Evolutionary conservation across 768 basidiomycete genomes (phyloP).

Genomic region (Chalciporus pseudorubinellus): DNA sequence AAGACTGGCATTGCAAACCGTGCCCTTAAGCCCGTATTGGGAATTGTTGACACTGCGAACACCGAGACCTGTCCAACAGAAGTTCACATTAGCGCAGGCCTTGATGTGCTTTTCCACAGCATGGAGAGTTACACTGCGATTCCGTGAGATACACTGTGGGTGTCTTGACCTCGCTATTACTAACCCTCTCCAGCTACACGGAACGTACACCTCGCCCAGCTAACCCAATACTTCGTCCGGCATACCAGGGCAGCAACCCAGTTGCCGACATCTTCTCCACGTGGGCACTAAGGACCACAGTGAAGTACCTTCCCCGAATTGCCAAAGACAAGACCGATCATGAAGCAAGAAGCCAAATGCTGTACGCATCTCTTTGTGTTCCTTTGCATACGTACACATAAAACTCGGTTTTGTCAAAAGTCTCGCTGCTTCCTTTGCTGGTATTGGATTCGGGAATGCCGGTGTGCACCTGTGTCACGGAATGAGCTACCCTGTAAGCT

Average conservation of each 20-base stretch:
- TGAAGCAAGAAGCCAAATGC: conserved; percentile 88
- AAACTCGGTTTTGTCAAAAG: conserved; percentile 37
- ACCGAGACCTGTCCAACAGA: conserved; percentile 89
- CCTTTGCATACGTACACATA: neutral
- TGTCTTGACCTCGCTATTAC: conserved; percentile 1
- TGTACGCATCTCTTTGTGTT: conserved; percentile 46
- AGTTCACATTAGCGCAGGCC: conserved; percentile 90
- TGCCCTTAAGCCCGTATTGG: conserved; percentile 86
- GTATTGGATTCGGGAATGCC: conserved; percentile 93
- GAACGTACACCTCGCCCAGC: conserved; percentile 86
- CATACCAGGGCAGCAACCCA: conserved; percentile 92
- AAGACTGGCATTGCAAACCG: conserved; percentile 96
- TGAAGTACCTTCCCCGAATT: conserved; percentile 85
- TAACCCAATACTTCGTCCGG: conserved; percentile 88
- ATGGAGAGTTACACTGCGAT: conserved; percentile 94
- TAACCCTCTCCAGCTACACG: conserved; percentile 57
- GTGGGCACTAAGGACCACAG: conserved; percentile 89
- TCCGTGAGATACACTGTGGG: conserved; percentile 51
- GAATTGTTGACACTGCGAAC: conserved; percentile 85
- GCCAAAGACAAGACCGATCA: conserved; percentile 74
- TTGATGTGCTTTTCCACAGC: conserved; percentile 95
- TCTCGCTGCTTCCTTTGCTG: conserved; percentile 89
- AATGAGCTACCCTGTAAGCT: conserved; percentile 78
- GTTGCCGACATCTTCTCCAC: conserved; percentile 94
- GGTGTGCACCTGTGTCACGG: conserved; percentile 91